A percentile compares a stretch with the other conserved stretches of the same genome.
phyloP scores from a whole-genome alignment of 2,329 filamentous ascomycete species.

The Aureobasidium melanogenum region DNA sequence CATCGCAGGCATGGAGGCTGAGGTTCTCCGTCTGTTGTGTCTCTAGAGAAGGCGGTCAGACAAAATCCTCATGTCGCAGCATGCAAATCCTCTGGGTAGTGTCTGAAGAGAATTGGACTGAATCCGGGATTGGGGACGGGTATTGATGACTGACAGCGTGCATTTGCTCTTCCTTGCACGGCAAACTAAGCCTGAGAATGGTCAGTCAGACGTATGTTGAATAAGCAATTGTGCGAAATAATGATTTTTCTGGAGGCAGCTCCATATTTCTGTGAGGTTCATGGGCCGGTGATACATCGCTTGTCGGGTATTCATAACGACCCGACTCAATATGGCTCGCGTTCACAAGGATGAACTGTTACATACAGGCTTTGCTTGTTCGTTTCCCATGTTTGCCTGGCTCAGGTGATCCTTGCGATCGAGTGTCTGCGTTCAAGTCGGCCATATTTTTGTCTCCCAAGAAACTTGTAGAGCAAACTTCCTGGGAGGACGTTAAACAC shows the following conservation, averaged over 20 bases:
- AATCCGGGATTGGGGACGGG: not conserved
- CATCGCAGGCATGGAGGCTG: conserved; percentile 49
- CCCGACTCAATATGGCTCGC: not conserved
- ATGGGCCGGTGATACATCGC: not conserved
- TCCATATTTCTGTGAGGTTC: not conserved
- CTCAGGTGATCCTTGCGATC: not conserved
- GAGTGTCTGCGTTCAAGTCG: not conserved
- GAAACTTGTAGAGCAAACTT: not conserved
- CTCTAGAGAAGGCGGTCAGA: conserved; percentile 14
- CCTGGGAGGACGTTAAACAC: not conserved
- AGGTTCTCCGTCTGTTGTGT: conserved; percentile 38
- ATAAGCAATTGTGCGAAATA: not conserved
- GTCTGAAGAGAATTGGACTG: too few species aligned
- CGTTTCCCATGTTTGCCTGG: not conserved
- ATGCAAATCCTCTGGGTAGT: too few species aligned
- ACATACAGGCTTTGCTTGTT: conserved; percentile 9
- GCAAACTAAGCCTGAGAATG: conserved; percentile 35
- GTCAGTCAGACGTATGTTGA: not conserved
- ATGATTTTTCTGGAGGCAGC: not conserved
- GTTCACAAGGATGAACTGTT: not conserved
- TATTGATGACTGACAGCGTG: conserved; percentile 36
- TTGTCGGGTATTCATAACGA: not conserved
- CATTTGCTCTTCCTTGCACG: conserved; percentile 43
- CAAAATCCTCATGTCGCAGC: too few species aligned
- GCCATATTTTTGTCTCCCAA: not conserved